phyloP scores from a whole-genome alignment of 2,329 filamentous ascomycete genomes.

The Penicillium sp. region DNA sequence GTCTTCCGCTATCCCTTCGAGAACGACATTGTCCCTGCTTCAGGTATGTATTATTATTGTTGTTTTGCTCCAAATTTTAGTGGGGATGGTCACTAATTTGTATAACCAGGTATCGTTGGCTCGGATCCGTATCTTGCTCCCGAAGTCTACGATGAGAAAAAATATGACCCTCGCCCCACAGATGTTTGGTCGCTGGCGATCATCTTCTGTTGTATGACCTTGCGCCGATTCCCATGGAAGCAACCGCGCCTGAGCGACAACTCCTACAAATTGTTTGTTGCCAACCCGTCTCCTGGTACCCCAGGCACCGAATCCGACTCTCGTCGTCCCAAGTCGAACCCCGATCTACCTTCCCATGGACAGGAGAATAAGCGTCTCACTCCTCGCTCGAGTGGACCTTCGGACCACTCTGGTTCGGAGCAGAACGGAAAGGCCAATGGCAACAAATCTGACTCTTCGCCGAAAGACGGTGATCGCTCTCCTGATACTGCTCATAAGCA shows the following conservation, averaged over 20 bases:
- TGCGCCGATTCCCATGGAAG: conserved; percentile 96
- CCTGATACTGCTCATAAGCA: conserved; percentile 30
- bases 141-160: conserved; percentile 90
- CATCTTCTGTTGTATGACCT: conserved; percentile 98
- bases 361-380: conserved; percentile 27
- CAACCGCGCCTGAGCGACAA: conserved; percentile 88
- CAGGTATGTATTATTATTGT: conserved; percentile 58
- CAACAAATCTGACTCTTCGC: conserved; percentile 19
- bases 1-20: conserved; percentile 98
- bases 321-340: conserved; percentile 37
- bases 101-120: conserved; percentile 64
- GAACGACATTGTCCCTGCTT: conserved; percentile 75
- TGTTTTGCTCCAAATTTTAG: background rate
- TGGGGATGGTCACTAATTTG: conserved; percentile 8
- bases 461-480: conserved; percentile 28
- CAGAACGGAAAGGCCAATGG: conserved; percentile 16
- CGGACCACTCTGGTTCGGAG: conserved; percentile 19
- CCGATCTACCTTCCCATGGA: conserved; percentile 33
- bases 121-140: conserved; percentile 96
- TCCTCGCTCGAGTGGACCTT: conserved; percentile 20
- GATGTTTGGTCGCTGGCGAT: conserved; percentile 99
- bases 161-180: conserved; percentile 89
- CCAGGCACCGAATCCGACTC: conserved; percentile 44
- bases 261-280: conserved; percentile 88
- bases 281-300: conserved; percentile 73